Evolutionary conservation across 306 rosid genomes (phyloP).

Genomic region (Canavalia gladiata): DNA sequence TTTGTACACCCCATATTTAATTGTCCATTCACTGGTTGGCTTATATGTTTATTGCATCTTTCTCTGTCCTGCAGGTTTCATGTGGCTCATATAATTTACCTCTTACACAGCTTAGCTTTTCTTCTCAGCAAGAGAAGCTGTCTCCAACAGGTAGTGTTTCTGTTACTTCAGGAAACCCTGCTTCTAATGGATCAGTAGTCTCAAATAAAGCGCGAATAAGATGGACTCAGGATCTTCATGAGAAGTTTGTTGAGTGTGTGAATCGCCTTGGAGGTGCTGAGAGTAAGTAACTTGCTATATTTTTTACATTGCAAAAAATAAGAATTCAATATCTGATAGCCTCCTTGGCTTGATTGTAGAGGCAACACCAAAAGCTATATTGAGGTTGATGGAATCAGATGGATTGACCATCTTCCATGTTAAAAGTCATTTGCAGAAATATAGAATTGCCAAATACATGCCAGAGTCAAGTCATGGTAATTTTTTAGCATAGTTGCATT

Average conservation of each 20-base stretch:
- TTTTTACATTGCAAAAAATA: neutral
- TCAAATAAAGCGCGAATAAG: slow-evolving; percentile 76
- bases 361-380: slow-evolving; percentile 90
- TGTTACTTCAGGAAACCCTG: slow-evolving; percentile 42
- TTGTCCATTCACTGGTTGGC: neutral
- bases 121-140: slow-evolving; percentile 62
- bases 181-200: slow-evolving; percentile 53
- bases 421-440: slow-evolving; percentile 96
- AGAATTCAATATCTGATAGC: slow-evolving; percentile 30
- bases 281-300: slow-evolving; percentile 56
- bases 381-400: slow-evolving; percentile 81
- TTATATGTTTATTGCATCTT: slow-evolving; percentile 8
- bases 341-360: slow-evolving; percentile 54
- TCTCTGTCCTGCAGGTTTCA: slow-evolving; percentile 48
- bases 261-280: slow-evolving; percentile 90
- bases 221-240: slow-evolving; percentile 96
- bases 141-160: slow-evolving; percentile 55
- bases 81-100: slow-evolving; percentile 56
- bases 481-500: slow-evolving; percentile 1
- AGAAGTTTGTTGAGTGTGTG: slow-evolving; percentile 85
- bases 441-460: slow-evolving; percentile 85
- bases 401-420: slow-evolving; percentile 89
- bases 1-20: neutral
- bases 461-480: slow-evolving; percentile 80
- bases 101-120: slow-evolving; percentile 52